A percentile compares a stretch with the other conserved stretches of the same genome.
phyloP scores from a whole-genome alignment of 208 protist species.

The Vickermania spadyakhi region DNA sequence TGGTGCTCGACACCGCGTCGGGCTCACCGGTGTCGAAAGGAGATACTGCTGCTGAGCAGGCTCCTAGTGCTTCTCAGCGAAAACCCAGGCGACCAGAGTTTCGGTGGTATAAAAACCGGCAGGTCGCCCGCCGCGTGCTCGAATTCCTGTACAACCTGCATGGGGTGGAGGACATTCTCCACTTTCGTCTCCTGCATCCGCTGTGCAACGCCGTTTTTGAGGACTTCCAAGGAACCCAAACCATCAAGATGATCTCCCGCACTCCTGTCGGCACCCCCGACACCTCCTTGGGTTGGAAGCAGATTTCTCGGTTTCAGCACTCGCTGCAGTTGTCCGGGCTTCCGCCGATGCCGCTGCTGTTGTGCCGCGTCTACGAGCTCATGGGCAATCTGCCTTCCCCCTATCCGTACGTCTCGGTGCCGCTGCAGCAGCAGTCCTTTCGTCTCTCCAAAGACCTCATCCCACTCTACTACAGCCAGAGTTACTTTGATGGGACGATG shows the following conservation, averaged over 20 bases:
- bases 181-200: constrained; percentile 42
- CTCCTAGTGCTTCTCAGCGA: background rate
- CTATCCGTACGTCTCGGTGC: constrained; percentile 42
- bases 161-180: constrained; percentile 20
- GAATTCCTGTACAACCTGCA: constrained; percentile 25
- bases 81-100: constrained; percentile 9
- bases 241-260: constrained; percentile 35
- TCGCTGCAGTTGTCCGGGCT: constrained; percentile 28
- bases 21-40: background rate
- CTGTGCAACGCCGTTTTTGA: constrained; percentile 45
- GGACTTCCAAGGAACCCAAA: constrained; percentile 31
- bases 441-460: constrained; percentile 33
- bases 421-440: constrained; percentile 41
- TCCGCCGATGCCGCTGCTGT: constrained; percentile 39
- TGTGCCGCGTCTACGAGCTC: constrained; percentile 48
- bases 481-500: constrained; percentile 41
- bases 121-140: constrained; percentile 20
- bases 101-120: constrained; percentile 22
- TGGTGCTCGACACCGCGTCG: background rate
- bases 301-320: constrained; percentile 41
- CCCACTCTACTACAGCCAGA: constrained; percentile 33
- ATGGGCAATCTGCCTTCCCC: constrained; percentile 42
- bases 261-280: constrained; percentile 28
- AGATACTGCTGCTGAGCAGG: background rate
- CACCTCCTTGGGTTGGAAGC: constrained; percentile 16